These are phyloP conservation scores for Rhizopus arrhizus DNA, from an alignment of 371 early-diverging fungal genomes.

Conservation along the genomic window DNA sequence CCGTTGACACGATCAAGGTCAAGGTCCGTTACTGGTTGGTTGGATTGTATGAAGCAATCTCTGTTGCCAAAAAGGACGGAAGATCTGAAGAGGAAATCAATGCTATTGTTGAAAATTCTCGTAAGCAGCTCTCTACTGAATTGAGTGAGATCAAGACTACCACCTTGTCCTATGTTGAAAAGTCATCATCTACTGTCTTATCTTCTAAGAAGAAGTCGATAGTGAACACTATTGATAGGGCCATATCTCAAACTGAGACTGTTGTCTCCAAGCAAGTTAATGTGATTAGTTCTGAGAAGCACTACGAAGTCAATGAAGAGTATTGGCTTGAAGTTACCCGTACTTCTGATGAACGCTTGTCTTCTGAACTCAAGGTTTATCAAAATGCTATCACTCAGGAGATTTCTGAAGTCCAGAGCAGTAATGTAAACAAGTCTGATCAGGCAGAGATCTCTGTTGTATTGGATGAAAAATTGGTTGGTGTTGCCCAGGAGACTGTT, in stretches of 20 bases:
- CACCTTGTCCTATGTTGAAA: constrained; percentile 16
- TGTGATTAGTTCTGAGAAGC: constrained; percentile 22
- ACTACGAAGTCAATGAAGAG: constrained; percentile 25
- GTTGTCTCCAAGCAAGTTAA: constrained; percentile 25
- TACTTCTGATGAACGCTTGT: constrained; percentile 29
- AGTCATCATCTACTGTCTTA: constrained; percentile 18
- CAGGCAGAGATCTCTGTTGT: constrained; percentile 22
- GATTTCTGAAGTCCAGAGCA: constrained; percentile 19
- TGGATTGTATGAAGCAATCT: constrained; percentile 24
- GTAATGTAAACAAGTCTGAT: constrained; percentile 16
- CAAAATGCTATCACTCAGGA: constrained; percentile 35
- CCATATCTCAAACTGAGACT: constrained; percentile 32
- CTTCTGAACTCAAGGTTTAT: constrained; percentile 32
- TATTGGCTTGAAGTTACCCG: constrained; percentile 26
- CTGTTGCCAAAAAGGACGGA: constrained; percentile 31
- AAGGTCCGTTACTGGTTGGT: constrained; percentile 39
- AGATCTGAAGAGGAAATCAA: constrained; percentile 42
- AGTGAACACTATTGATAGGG: constrained; percentile 27
- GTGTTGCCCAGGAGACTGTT: constrained; percentile 29
- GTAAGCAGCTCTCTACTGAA: constrained; percentile 25
- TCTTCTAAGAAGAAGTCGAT: constrained; percentile 21
- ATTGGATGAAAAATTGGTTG: constrained; percentile 29
- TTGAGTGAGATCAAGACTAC: constrained; percentile 19
- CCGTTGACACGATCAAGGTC: constrained; percentile 37
- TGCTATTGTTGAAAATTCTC: constrained; percentile 27